Percentiles rank a stretch among this genome's conserved stretches.
phyloP scores from a whole-genome alignment of 129 eudicot genomes.

The Artemisia annua region DNA sequence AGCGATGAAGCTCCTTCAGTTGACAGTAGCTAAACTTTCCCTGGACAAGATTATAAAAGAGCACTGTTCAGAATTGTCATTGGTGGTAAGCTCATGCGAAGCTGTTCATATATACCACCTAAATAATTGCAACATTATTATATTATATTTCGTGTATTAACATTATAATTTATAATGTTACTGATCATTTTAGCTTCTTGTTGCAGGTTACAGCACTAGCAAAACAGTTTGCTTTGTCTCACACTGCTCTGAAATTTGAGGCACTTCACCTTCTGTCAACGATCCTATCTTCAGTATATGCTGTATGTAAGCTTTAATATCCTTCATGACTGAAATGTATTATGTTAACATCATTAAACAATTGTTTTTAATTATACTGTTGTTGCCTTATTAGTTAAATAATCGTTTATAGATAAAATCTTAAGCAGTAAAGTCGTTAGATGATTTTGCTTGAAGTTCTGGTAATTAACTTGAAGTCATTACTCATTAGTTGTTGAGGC shows the following conservation, averaged over 20 bases:
- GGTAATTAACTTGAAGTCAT: too few species aligned
- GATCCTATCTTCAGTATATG: conserved; percentile 49
- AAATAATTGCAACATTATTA: background rate
- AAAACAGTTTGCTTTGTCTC: conserved; percentile 69
- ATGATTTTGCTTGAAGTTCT: too few species aligned
- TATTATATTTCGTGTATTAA: background rate
- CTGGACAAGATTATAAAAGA: conserved; percentile 46
- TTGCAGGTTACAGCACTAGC: conserved; percentile 64
- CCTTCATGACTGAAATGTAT: background rate
- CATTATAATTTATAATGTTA: background rate
- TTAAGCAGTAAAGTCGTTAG: too few species aligned
- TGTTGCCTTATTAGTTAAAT: conserved; percentile 17
- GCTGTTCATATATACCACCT: too few species aligned
- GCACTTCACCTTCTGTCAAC: conserved; percentile 73
- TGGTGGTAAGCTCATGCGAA: conserved; percentile 48
- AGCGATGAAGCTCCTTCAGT: conserved; percentile 61
- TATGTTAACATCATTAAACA: background rate
- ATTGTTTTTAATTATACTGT: background rate
- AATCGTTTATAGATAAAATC: conserved; percentile 3
- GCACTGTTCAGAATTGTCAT: conserved; percentile 56
- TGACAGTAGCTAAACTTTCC: conserved; percentile 52
- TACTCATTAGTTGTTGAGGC: too few species aligned
- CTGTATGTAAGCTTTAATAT: conserved; percentile 43
- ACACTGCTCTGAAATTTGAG: conserved; percentile 78
- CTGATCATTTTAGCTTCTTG: conserved; percentile 14